Evolutionary conservation across 1,284 basidiomycete species (phyloP).

Genomic region (Pseudozyma sp.): DNA sequence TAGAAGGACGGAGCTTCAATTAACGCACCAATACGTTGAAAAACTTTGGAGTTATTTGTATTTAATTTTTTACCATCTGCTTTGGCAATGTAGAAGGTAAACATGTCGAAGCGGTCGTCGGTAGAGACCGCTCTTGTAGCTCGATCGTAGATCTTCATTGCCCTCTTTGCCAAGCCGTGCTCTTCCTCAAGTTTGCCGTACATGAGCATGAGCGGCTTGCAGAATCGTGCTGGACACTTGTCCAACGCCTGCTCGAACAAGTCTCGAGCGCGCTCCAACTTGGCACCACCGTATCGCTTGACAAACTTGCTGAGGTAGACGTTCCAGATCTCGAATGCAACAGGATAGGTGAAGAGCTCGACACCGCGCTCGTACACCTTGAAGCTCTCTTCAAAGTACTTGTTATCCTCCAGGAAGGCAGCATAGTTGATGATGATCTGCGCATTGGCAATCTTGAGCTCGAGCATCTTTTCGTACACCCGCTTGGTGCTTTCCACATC

Average conservation of each 20-base stretch:
- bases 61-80: too few species aligned
- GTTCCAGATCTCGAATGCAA: slow-evolving; percentile 99
- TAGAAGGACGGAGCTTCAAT: too few species aligned
- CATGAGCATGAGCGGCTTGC: slow-evolving; percentile 94
- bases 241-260: slow-evolving; percentile 97
- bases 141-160: slow-evolving; percentile 95
- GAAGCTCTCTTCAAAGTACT: slow-evolving; percentile 98
- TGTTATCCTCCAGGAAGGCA: slow-evolving; percentile 94
- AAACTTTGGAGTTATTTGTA: too few species aligned
- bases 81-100: slow-evolving; percentile 96
- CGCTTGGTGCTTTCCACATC: slow-evolving; percentile 90
- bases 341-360: slow-evolving; percentile 96
- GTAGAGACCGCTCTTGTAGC: slow-evolving; percentile 86
- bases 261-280: slow-evolving; percentile 93
- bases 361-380: slow-evolving; percentile 98
- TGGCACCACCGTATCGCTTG: slow-evolving; percentile 92
- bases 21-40: too few species aligned
- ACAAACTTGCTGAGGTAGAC: slow-evolving; percentile 97
- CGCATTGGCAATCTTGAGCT: slow-evolving; percentile 97
- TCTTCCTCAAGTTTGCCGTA: slow-evolving; percentile 96
- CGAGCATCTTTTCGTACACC: slow-evolving; percentile 96
- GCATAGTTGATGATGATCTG: slow-evolving; percentile 95
- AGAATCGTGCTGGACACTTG: slow-evolving; percentile 92
- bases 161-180: slow-evolving; percentile 90
- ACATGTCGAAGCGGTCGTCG: slow-evolving; percentile 97